Evolutionary conservation across 176 grass and related monocot species (phyloP), one percentile per base, ranked within the genome.

Genomic region (Chloris gayana): DNA sequence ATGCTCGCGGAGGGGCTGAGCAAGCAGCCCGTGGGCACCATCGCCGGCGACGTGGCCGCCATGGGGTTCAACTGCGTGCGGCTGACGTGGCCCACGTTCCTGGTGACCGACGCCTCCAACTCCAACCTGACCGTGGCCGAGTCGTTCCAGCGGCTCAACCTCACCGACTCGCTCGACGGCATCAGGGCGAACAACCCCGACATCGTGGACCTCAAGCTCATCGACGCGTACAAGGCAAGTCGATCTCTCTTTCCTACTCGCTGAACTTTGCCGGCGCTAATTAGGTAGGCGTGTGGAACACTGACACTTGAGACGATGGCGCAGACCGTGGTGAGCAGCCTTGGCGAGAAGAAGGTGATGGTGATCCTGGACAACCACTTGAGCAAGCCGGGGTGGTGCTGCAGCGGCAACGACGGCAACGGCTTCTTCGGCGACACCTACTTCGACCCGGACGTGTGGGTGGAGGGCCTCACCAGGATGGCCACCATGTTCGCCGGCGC

Each of bases 281-380:
- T 9, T 46, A 15, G 3, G 14, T 14, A 10, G 3, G 5, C 47
- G 47, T 18, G 14, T 17, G 47, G 35, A 45, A 45, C 12, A 18
- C 12, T 57, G 22, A 57, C 54, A 24, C 54, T 24, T 37, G 45
- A 7, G 3, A 5, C 22, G n/a, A n/a, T n/a, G n/a, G 10, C 77
- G 75, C 83, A 97, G 95, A 67, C 78, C 19, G 89, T 98, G 81
- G 89, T 98, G 70, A 64, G 68, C 22, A 94, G 78, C 77, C 76
- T 98, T 2, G 92, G 85, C 31, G 81, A 94, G 24, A 88, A 80
- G 69, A 77, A 85, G 50, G 32, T 98, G 15, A 98, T 98, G 92
- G 92, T 94, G 82, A 92, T 98, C 13, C 82, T 94, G 77, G 95
- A 98, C 79, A 98, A 98, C 77, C 95, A 98, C 88, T 21, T 98